Base-by-base conservation (phyloP, 805 yeast species). In the Pichia californica region DNA sequence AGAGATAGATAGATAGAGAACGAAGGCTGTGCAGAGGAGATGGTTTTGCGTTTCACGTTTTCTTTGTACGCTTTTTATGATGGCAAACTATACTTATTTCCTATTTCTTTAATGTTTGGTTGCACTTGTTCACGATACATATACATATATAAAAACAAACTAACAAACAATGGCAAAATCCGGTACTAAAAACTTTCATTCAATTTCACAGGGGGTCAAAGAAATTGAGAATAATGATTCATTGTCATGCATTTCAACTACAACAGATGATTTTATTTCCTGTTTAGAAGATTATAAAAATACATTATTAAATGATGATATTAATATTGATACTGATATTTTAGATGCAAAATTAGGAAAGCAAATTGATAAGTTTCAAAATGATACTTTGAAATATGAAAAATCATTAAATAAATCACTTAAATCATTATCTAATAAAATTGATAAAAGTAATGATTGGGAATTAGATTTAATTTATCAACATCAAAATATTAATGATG, bases 231-330 rank as follows among this genome's bases (percentile, higher is more conserved):
- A 80, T 56, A 48, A 80, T 74, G 41, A 73, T 73, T 50, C 69
- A 69, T 1, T 83, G 73, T 3, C 82, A 62, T 8, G 81, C 66
- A 58, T 83, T 88, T 39, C 50, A 49, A 33, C 34, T 31, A 26
- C 37, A 18, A 23, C 48, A 14, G 18, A 38, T 23, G 14, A 30
- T 14, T 32, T 45, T 16, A 15, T 47, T 40, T 19, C 36, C 5
- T 16, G 26, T 7, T 28, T 43, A 18, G 25, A 43, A 5, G 30
- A 8, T 3, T 37, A 42, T 20, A 19, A 41, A 16, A 26, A 25
- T 14, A 23, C 34, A 16, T 30, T 35, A 26, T 13, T 15, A 16
- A 14, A 4, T 5, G 7, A 26, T 15, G 33, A 25, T 2, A 10
- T 6, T 7, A 14, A 26, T 10, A 19, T n/a, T n/a, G 28, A 25